Conservation (phyloP, 306 rosid genomes). For the Vicia sativa region DNA sequence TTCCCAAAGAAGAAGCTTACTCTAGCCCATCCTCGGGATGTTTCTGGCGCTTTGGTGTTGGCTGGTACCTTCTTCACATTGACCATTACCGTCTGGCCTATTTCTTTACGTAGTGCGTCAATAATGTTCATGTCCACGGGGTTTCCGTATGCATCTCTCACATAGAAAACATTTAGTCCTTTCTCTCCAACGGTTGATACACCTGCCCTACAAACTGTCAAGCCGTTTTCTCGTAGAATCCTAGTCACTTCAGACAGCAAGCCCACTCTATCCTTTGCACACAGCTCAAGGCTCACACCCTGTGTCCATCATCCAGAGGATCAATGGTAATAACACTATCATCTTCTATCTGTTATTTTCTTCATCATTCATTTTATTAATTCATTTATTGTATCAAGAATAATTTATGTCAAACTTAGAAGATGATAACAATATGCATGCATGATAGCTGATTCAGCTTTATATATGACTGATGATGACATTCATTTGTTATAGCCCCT, state of each 20-base stretch:
- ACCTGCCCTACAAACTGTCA: conserved; percentile 67
- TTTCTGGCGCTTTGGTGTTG: conserved; percentile 59
- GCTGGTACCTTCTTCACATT: conserved; percentile 71
- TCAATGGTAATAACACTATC: conserved; percentile 34
- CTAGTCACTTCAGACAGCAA: conserved; percentile 77
- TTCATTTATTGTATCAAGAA: conserved; percentile 3
- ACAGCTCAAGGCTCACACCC: conserved; percentile 76
- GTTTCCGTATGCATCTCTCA: conserved; percentile 77
- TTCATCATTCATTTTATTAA: conserved; percentile 12
- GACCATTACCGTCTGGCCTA: conserved; percentile 69
- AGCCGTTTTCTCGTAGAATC: conserved; percentile 71
- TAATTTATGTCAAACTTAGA: conserved; percentile 5
- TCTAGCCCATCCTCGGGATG: conserved; percentile 66
- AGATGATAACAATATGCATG: conserved; percentile 3
- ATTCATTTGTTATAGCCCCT: neutral
- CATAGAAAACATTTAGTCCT: conserved; percentile 77
- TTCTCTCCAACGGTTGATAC: conserved; percentile 77
- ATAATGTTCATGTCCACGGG: conserved; percentile 63
- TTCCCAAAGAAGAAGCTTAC: conserved; percentile 84
- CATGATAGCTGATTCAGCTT: neutral
- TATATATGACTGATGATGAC: conserved; percentile 28
- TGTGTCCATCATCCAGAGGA: conserved; percentile 44
- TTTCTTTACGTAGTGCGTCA: conserved; percentile 69
- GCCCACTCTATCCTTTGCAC: conserved; percentile 76
- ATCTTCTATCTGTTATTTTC: conserved; percentile 6